Evolutionary conservation across 768 basidiomycete genomes (phyloP), one percentile per base, ranked within the genome.

Genomic region (Chalciporus piperatus): DNA sequence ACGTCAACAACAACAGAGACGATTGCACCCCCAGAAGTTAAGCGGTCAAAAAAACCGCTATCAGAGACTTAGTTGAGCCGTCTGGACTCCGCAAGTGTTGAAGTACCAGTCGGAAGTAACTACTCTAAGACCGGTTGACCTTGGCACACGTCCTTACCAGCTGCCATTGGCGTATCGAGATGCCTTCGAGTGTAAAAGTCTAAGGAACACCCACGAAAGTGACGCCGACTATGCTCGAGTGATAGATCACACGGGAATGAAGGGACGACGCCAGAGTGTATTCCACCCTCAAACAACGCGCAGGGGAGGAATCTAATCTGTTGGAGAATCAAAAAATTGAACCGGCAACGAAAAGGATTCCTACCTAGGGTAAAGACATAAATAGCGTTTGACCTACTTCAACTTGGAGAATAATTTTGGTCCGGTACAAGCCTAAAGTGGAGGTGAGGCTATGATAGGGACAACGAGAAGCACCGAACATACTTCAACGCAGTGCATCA

Each of bases 401-500:
- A 95, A 79, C 73, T 91, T 88, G 67, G 80, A 67, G 75, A 92
- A 94, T 43, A 96, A 73, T 72, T 86, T 91, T 63, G 92, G 89
- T 50, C 83, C 91, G 55, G 83, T 80, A 59, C 80, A 59, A 76
- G 58, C 70, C 73, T 76, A 70, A 43, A 22, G 5, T 49, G 23
- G 53, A 11, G 39, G 48, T 58, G 48, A 60, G 50, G 50, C 17
- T 32, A 33, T 10, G 4, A n/a, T n/a, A 7, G 8, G 2, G 17
- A 23, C 3, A 23, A 25, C 10, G n/a, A 20, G 27, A 47, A 28
- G 20, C 6, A 27, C 23, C 35, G 4, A 37, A 76, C 87, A 51
- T 74, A 92, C 90, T 59, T 94, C 90, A 48, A 85, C 88, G 63
- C 91, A 94, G 75, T 94, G 93, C 90, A 94, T 94, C 84, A 92